Conservation (phyloP, 306 rosid genomes). For the Senna siamea region DNA sequence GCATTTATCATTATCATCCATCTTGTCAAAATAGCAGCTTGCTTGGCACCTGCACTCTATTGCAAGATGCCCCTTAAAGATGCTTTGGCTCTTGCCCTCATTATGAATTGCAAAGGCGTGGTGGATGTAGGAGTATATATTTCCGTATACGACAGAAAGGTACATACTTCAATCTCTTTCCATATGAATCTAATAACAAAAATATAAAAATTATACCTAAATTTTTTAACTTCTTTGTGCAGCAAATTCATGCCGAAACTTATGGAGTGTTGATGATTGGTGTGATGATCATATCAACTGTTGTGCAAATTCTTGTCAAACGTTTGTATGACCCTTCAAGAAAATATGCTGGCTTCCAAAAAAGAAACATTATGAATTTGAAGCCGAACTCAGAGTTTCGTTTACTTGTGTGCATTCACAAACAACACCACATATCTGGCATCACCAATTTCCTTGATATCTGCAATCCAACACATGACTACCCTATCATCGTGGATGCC, state of each 20-base stretch:
- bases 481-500: slow-evolving; percentile 45
- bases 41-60: slow-evolving; percentile 36
- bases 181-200: too few relatives aligned
- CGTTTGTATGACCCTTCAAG: slow-evolving; percentile 56
- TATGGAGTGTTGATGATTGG: slow-evolving; percentile 29
- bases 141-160: slow-evolving; percentile 25
- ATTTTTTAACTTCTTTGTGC: slow-evolving; percentile 19
- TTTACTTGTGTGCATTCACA: slow-evolving; percentile 48
- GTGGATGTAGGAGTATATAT: slow-evolving; percentile 45
- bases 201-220: too few relatives aligned
- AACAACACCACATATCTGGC: slow-evolving; percentile 41
- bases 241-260: slow-evolving; percentile 25
- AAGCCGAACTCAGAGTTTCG: slow-evolving; percentile 41
- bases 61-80: slow-evolving; percentile 51
- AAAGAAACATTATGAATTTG: slow-evolving; percentile 46
- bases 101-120: slow-evolving; percentile 64
- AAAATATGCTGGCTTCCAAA: slow-evolving; percentile 54
- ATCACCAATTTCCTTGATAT: slow-evolving; percentile 45
- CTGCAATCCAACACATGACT: slow-evolving; percentile 44
- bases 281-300: slow-evolving; percentile 35
- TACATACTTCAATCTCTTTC: neutral
- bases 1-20: neutral
- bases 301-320: slow-evolving; percentile 48
- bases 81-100: slow-evolving; percentile 53
- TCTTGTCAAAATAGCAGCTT: slow-evolving; percentile 19